These are phyloP conservation scores for Macrolepiota dolichaula DNA, from an alignment of 768 basidiomycete species.

Conservation along the genomic window DNA sequence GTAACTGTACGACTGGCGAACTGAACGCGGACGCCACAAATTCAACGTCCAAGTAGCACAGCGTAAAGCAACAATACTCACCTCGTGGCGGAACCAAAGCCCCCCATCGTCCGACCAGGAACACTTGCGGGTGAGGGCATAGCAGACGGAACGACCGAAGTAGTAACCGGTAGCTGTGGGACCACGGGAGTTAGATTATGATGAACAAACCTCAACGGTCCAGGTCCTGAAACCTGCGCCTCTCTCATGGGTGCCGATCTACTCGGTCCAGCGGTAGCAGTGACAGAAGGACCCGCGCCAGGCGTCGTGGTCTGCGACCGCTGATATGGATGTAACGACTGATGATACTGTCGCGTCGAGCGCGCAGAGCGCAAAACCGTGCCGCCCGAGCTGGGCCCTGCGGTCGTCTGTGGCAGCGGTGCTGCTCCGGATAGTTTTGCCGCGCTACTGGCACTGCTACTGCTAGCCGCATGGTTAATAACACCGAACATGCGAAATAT, in stretches of 20 bases:
- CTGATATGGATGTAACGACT: constrained; percentile 23
- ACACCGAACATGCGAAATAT: neutral
- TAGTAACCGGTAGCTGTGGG: neutral
- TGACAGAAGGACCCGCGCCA: constrained; percentile 2
- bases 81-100: constrained; percentile 10
- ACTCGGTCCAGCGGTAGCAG: constrained; percentile 11
- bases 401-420: neutral
- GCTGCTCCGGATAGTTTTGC: neutral
- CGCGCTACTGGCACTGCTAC: constrained; percentile 10
- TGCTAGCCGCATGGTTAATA: constrained; percentile 5
- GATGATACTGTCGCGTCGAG: constrained; percentile 11
- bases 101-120: neutral
- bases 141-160: neutral
- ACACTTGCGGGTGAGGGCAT: constrained; percentile 6
- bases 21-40: constrained; percentile 11
- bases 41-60: neutral
- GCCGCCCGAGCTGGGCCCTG: neutral
- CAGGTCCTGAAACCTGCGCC: neutral
- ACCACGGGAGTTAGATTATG: constrained; percentile 1
- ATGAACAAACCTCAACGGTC: constrained; percentile 8
- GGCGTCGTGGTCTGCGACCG: constrained; percentile 19
- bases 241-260: constrained; percentile 1
- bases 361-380: constrained; percentile 15
- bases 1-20: constrained; percentile 18
- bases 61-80: constrained; percentile 2